phyloP scores from a whole-genome alignment of 148 eudicot genomes.

The Chenopodium album region DNA sequence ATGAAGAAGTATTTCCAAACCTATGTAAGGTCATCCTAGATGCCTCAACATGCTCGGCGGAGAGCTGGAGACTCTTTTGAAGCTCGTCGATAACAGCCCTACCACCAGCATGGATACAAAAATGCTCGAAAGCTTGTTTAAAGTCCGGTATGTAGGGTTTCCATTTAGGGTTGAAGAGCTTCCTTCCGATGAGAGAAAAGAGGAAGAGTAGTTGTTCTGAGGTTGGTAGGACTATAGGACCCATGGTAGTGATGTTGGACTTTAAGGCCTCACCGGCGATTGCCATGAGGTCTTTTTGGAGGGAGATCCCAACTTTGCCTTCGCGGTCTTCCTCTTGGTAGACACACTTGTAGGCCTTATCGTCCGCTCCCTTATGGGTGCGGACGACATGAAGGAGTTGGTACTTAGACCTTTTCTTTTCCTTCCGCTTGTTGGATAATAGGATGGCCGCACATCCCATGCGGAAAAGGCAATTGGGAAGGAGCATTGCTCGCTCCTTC shows the following conservation, averaged over 20 bases:
- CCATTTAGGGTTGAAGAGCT: conserved; percentile 60
- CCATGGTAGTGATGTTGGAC: conserved; percentile 69
- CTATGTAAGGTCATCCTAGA: conserved; percentile 75
- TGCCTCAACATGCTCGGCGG: conserved; percentile 64
- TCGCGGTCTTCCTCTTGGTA: conserved; percentile 60
- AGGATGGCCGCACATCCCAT: conserved; percentile 48
- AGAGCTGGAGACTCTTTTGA: conserved; percentile 64
- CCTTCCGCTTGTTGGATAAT: conserved; percentile 29
- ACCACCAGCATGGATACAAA: conserved; percentile 83
- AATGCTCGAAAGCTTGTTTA: conserved; percentile 72
- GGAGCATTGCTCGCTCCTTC: conserved; percentile 64
- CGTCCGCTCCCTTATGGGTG: conserved; percentile 69
- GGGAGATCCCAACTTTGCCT: conserved; percentile 57
- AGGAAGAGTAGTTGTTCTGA: conserved; percentile 66
- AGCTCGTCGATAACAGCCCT: conserved; percentile 77
- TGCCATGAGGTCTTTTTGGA: conserved; percentile 63
- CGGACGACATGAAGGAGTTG: conserved; percentile 59
- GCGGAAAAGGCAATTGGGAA: conserved; percentile 69
- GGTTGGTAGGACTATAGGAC: conserved; percentile 67
- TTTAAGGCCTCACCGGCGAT: conserved; percentile 75
- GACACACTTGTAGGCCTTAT: conserved; percentile 55
- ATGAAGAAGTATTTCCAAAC: conserved; percentile 75
- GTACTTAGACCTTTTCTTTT: conserved; percentile 28
- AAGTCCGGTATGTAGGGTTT: conserved; percentile 79
- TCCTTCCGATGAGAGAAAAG: conserved; percentile 60